Evolutionary conservation across 352 stramenopile species (phyloP), one percentile per base, ranked within the genome.

Genomic region (Phytophthora agathidicida): DNA sequence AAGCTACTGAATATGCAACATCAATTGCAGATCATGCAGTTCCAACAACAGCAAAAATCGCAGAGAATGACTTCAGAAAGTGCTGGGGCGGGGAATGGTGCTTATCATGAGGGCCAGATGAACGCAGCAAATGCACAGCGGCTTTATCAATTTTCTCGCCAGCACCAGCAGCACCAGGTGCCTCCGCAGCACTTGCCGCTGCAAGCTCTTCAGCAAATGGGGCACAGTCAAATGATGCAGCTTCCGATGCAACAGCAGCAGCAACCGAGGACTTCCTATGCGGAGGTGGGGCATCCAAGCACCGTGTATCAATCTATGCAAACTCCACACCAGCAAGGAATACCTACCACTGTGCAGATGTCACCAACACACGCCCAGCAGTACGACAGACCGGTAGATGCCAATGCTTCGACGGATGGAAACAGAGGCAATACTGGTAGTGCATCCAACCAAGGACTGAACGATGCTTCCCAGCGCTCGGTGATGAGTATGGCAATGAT

Each of bases 1-100:
- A 91, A 91, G 58, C 69, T 95, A 24, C 64, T 93, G 11, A 93
- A 91, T 47, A 88, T 93, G 73, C 86, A 95, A 45, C 86, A 95
- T 41, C 86, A 95, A 61, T 58, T 95, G 19, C 86, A 95, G 49
- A 84, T 95, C 60, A 86, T 93, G 65, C 84, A 95, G 48, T 59
- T 94, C 53, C 84, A 93, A 48, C 83, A 95, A 39, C 86, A 93
- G 28, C 60, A 81, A n/a, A 67, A 78, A 13, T 64, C 73, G 14
- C 67, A 76, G 31, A 71, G 41, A 2, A 68, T 86, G 60, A 30
- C 50, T 1, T 60, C 59, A 14, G 68, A 70, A 35, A 51, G 39
- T n/a, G 60, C 55, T n/a, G 68, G 58, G 57, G 46, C 36, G 5
- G 68, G 58, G 31, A 86, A 26, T 11, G 46, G 66, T 56, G 65